These are phyloP conservation scores for Tripidium arundinaceum DNA, from an alignment of 202 grass and related monocot species.

Conservation along the genomic window DNA sequence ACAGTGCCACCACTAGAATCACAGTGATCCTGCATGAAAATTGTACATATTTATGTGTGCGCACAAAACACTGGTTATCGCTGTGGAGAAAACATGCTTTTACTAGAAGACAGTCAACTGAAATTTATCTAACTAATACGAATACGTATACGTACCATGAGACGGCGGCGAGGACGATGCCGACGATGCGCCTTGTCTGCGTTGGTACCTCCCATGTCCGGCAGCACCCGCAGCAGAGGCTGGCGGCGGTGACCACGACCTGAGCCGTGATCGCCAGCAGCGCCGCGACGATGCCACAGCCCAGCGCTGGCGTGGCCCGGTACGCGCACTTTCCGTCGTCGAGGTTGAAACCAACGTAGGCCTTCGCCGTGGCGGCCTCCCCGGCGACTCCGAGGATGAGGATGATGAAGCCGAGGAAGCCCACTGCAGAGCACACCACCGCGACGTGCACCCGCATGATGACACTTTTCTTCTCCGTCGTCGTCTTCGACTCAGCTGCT, in stretches of 20 bases:
- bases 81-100: too few relatives aligned
- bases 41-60: too few relatives aligned
- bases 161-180: neutral
- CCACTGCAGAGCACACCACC: slow-evolving; percentile 17
- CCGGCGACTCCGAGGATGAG: slow-evolving; percentile 23
- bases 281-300: neutral
- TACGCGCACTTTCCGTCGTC: neutral
- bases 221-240: slow-evolving; percentile 10
- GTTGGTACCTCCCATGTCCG: neutral
- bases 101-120: too few relatives aligned
- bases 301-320: neutral
- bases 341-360: too few relatives aligned
- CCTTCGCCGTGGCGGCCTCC: neutral
- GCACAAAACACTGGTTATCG: too few relatives aligned
- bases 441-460: neutral
- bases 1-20: neutral
- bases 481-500: neutral
- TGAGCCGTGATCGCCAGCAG: slow-evolving; percentile 13
- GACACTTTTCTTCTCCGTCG: neutral
- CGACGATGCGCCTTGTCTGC: slow-evolving; percentile 9
- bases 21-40: slow-evolving; percentile 9
- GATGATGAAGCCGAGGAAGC: slow-evolving; percentile 8
- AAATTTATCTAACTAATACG: too few relatives aligned
- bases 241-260: slow-evolving; percentile 7
- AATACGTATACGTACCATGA: neutral